These are phyloP conservation scores for Xylaria polymorpha DNA, from an alignment of 2,329 filamentous ascomycete genomes.

Conservation along the genomic window DNA sequence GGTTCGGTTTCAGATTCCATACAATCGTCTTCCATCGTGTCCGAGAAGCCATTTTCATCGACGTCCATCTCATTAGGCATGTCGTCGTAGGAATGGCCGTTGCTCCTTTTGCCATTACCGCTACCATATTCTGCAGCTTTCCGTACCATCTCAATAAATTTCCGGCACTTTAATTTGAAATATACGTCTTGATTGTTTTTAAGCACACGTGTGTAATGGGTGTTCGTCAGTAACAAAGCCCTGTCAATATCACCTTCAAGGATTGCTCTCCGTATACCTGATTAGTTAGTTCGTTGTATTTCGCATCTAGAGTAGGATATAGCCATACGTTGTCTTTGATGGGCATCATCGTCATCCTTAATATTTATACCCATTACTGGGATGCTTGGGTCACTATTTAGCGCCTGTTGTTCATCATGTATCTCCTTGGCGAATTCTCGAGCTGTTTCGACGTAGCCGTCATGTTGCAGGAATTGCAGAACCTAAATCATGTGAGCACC, in stretches of 20 bases:
- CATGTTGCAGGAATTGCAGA: slow-evolving; percentile 90
- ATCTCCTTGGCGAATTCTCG: slow-evolving; percentile 88
- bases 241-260: slow-evolving; percentile 92
- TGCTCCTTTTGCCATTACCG: slow-evolving; percentile 57
- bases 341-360: slow-evolving; percentile 85
- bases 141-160: slow-evolving; percentile 95
- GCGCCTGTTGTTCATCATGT: slow-evolving; percentile 74
- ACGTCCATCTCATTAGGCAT: slow-evolving; percentile 68
- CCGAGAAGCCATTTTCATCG: slow-evolving; percentile 54
- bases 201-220: slow-evolving; percentile 84
- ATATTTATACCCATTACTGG: slow-evolving; percentile 71
- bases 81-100: slow-evolving; percentile 56
- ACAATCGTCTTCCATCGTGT: slow-evolving; percentile 67
- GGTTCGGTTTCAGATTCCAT: slow-evolving; percentile 45
- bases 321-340: slow-evolving; percentile 81
- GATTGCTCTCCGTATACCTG: slow-evolving; percentile 87
- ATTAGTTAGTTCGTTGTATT: slow-evolving; percentile 31
- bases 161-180: slow-evolving; percentile 88
- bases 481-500: slow-evolving; percentile 55
- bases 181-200: slow-evolving; percentile 84
- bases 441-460: slow-evolving; percentile 94
- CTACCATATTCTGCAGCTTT: slow-evolving; percentile 73
- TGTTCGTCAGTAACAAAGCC: slow-evolving; percentile 83
- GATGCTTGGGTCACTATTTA: slow-evolving; percentile 68
- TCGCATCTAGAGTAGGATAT: neutral